A percentile compares a stretch with the other conserved stretches of the same genome.
These are phyloP conservation scores for Moesziomyces antarcticus DNA, from an alignment of 1,284 basidiomycete species.

Conservation along the genomic window DNA sequence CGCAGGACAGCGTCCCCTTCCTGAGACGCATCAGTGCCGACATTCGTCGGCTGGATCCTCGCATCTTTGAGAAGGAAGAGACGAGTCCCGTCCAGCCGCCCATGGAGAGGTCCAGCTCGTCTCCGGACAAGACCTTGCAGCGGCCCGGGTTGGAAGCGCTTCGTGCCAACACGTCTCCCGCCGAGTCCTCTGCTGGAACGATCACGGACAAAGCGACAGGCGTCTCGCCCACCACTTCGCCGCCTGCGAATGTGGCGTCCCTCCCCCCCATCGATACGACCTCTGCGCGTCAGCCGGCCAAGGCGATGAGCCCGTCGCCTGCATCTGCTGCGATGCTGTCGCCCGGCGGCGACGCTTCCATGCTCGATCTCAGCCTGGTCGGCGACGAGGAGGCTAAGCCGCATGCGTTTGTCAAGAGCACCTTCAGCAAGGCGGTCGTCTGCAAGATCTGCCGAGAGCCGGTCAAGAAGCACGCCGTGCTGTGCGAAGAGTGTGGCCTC, in stretches of 20 bases:
- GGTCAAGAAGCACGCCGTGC: slow-evolving; percentile 85
- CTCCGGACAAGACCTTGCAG: slow-evolving; percentile 34
- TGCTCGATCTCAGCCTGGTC: slow-evolving; percentile 40
- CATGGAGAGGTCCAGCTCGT: slow-evolving; percentile 51
- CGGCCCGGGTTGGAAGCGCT: slow-evolving; percentile 26
- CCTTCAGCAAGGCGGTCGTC: slow-evolving; percentile 88
- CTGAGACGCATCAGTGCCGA: slow-evolving; percentile 87
- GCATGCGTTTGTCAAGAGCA: slow-evolving; percentile 89
- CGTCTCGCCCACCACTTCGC: slow-evolving; percentile 22
- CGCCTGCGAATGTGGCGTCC: slow-evolving; percentile 3
- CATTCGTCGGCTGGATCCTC: slow-evolving; percentile 73
- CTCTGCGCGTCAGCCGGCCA: slow-evolving; percentile 10
- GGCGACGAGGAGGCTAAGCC: slow-evolving; percentile 46
- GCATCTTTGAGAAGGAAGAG: slow-evolving; percentile 32
- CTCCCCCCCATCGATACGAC: slow-evolving; percentile 17
- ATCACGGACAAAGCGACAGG: slow-evolving; percentile 17
- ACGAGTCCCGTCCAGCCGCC: slow-evolving; percentile 12
- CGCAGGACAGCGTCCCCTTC: slow-evolving; percentile 93
- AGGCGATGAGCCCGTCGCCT: not conserved
- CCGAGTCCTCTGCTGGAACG: slow-evolving; percentile 16
- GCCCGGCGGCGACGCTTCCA: slow-evolving; percentile 38
- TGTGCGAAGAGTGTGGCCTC: slow-evolving; percentile 88
- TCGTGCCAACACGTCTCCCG: slow-evolving; percentile 40
- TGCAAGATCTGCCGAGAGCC: slow-evolving; percentile 84
- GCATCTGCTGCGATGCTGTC: slow-evolving; percentile 18